phyloP scores from a whole-genome alignment of 1,284 basidiomycete genomes.

The Schizophyllum amplum region DNA sequence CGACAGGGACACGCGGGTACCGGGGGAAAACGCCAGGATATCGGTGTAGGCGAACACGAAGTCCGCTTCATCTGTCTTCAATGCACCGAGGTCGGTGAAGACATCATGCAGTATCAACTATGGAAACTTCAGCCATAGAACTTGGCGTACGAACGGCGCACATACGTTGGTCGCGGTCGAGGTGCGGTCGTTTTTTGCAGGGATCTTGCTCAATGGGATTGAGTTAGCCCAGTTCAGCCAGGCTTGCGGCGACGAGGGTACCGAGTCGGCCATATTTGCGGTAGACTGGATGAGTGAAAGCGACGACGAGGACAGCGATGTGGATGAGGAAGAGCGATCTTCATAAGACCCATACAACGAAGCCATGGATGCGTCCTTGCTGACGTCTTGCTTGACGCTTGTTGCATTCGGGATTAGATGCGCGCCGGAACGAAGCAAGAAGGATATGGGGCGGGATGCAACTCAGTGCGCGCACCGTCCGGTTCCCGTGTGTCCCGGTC shows the following conservation, averaged over 20 bases:
- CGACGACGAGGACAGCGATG: neutral
- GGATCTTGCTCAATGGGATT: neutral
- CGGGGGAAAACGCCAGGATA: neutral
- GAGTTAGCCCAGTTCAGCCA: neutral
- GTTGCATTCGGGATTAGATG: too few relatives aligned
- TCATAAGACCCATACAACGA: neutral
- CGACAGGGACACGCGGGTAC: neutral
- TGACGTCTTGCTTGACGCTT: too few relatives aligned
- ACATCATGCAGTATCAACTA: neutral
- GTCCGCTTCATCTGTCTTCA: neutral
- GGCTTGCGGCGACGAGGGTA: neutral
- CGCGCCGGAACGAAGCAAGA: too few relatives aligned
- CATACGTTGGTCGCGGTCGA: neutral
- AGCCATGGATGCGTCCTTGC: neutral
- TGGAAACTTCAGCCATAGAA: neutral
- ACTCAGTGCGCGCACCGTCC: too few relatives aligned
- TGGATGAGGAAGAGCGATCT: neutral
- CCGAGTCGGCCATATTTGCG: neutral
- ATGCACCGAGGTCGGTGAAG: neutral
- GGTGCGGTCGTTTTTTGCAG: neutral
- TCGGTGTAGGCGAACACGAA: neutral
- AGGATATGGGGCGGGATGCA: too few relatives aligned
- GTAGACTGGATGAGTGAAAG: neutral
- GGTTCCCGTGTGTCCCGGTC: too few relatives aligned
- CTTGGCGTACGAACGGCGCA: neutral